These are phyloP conservation scores for Leersia perrieri DNA, from an alignment of 176 grass and related monocot species.

Conservation along the genomic window DNA sequence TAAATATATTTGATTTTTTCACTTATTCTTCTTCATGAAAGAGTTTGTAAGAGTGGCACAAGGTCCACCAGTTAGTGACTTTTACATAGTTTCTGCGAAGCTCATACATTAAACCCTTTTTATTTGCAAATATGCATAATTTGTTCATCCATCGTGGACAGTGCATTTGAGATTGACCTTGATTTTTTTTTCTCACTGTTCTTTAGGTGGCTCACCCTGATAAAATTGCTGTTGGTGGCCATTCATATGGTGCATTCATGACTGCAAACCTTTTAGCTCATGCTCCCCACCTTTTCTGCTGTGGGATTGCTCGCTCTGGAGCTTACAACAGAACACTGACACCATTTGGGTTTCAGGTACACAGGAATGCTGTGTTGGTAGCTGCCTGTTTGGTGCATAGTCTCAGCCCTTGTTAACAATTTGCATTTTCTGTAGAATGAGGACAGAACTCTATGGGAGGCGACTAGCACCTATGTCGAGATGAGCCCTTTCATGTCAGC, in stretches of 20 bases:
- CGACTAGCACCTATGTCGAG: conserved; percentile 74
- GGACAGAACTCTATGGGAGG: conserved; percentile 99
- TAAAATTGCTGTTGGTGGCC: conserved; percentile 97
- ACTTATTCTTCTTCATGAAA: not conserved
- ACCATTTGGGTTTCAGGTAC: conserved; percentile 99
- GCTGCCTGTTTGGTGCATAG: not conserved
- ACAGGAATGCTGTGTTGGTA: not conserved
- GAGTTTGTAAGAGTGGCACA: not conserved
- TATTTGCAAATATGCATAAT: conserved; percentile 4
- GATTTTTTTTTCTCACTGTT: conserved; percentile 18
- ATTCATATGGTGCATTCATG: conserved; percentile 99
- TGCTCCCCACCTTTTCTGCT: conserved; percentile 95
- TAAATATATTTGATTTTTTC: not conserved
- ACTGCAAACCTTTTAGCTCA: conserved; percentile 98
- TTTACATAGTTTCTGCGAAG: not conserved
- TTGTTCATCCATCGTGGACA: not conserved
- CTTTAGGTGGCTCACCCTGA: conserved; percentile 81
- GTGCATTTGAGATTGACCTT: not conserved
- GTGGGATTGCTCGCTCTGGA: conserved; percentile 92
- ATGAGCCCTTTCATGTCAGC: conserved; percentile 99
- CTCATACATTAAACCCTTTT: not conserved
- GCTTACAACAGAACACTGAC: conserved; percentile 98
- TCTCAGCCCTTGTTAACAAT: not conserved
- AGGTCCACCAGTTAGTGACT: not conserved
- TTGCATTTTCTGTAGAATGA: conserved; percentile 66